Evolutionary conservation across 2,329 filamentous ascomycete species (phyloP).

Genomic region (Claviceps lovelessii): DNA sequence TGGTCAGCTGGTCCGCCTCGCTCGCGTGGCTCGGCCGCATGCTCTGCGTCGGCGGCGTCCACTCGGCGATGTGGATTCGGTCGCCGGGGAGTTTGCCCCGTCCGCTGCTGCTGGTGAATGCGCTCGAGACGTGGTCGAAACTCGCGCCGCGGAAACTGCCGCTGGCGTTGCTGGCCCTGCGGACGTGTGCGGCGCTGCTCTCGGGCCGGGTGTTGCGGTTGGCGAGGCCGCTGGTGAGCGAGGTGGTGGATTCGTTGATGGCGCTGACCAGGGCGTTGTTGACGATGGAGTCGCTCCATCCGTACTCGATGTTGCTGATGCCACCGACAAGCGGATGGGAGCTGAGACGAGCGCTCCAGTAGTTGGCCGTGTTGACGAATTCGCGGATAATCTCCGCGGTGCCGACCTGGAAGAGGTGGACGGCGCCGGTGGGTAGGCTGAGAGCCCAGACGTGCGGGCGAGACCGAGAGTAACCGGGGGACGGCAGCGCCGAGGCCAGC

Average conservation of each 20-base stretch:
- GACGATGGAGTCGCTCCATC: constrained; percentile 80
- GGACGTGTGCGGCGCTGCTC: constrained; percentile 31
- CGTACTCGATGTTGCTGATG: constrained; percentile 94
- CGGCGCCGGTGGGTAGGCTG: constrained; percentile 78
- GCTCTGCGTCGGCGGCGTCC: constrained; percentile 78
- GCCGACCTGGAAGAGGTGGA: constrained; percentile 96
- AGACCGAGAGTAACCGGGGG: constrained; percentile 82
- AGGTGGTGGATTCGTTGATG: constrained; percentile 31
- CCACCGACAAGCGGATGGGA: constrained; percentile 87
- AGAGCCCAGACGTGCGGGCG: constrained; percentile 90
- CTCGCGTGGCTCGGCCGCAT: constrained; percentile 68
- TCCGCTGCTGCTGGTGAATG: constrained; percentile 35
- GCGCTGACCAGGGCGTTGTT: constrained; percentile 40
- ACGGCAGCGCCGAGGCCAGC: constrained; percentile 75
- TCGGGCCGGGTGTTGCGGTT: constrained; percentile 27
- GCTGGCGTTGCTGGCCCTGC: constrained; percentile 33
- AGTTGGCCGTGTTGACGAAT: constrained; percentile 89
- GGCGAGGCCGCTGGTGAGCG: not conserved
- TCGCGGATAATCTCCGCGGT: constrained; percentile 90
- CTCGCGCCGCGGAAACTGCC: constrained; percentile 41
- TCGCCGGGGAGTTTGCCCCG: constrained; percentile 64
- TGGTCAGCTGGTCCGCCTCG: constrained; percentile 68
- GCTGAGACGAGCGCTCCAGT: constrained; percentile 89
- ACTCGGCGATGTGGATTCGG: constrained; percentile 69
- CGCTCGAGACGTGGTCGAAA: constrained; percentile 44